Evolutionary conservation across 108 stramenopile genomes (phyloP), one percentile per base, ranked within the genome.

Genomic region (Pseudonitzschia multiseries): DNA sequence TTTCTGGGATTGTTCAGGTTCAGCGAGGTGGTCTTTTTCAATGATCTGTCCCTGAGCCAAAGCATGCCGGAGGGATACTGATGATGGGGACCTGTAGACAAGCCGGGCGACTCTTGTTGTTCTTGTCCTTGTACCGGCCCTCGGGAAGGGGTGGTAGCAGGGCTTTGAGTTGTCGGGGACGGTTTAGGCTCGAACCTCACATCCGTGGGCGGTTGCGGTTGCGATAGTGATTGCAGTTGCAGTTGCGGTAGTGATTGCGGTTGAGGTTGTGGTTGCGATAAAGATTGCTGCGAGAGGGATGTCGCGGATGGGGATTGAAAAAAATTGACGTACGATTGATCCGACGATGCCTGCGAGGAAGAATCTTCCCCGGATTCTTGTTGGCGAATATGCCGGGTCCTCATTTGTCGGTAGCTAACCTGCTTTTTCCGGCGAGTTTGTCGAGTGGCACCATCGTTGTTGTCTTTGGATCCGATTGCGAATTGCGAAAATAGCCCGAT

Each of bases 401-500:
- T 67, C 13, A 31, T 13, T 21, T 62, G 29, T 17, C 66, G 43
- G 42, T 67, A 67, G 36, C 66, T 67, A 9, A 36, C 8, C 24
- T 44, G 66, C 21, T 67, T 67, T 22, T 28, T 44, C 12, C 66
- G 66, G 13, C 76, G 62, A 15, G 28, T 4, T 21, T 44, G 46
- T 21, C 42, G 69, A 20, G 69, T 42, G 28, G 69, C 53, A 43
- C 26, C 54, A 18, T 68, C 57, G 15, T 17, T 24, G 17, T 32
- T 24, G 17, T 32, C 69, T 4, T 28, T 68, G 6, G 75, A 52
- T 28, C 75, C 75, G 10, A 64, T n/a, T 8, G 75, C 68, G 63
- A 76, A 76, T 46, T 62, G 43, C 17, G 75, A 76, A 52, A 76
- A 76, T 33, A 69, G 20, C n/a, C 40, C 59, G n/a, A 48, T 48